Evolutionary conservation across 2,329 filamentous ascomycete species (phyloP).

Genomic region (Nannizziopsis arthrosporioides): DNA sequence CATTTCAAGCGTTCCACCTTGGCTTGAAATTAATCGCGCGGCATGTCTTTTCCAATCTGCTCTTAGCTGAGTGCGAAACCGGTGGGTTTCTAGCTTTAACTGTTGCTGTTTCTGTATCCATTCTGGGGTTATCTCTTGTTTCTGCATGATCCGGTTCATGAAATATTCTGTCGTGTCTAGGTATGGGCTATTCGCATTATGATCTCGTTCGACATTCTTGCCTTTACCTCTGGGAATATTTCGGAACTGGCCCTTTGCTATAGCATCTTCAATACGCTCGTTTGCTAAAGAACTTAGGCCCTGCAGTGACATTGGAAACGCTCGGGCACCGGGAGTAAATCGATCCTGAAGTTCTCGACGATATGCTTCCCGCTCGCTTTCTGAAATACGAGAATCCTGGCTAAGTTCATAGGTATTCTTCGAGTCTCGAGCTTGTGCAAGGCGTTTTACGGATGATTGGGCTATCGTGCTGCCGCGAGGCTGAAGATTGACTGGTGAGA

Average conservation of each 20-base stretch:
- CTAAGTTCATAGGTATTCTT: constrained; percentile 45
- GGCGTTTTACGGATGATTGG: constrained; percentile 36
- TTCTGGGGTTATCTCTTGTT: constrained; percentile 86
- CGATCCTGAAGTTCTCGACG: constrained; percentile 66
- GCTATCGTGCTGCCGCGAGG: constrained; percentile 36
- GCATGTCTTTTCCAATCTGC: constrained; percentile 78
- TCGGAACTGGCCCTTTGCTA: constrained; percentile 78
- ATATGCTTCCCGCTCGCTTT: constrained; percentile 60
- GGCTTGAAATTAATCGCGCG: constrained; percentile 62
- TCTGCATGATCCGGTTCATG: constrained; percentile 97
- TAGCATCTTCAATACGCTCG: constrained; percentile 85
- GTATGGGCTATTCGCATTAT: constrained; percentile 74
- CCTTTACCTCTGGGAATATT: constrained; percentile 70
- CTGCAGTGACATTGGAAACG: constrained; percentile 63
- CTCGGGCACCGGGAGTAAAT: constrained; percentile 60
- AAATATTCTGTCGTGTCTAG: constrained; percentile 95
- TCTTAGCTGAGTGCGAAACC: constrained; percentile 63
- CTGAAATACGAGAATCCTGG: constrained; percentile 48
- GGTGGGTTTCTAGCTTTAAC: constrained; percentile 53
- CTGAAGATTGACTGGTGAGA: constrained; percentile 35
- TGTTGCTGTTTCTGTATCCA: constrained; percentile 99
- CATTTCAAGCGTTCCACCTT: constrained; percentile 60
- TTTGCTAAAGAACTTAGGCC: constrained; percentile 78
- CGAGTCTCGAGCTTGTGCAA: constrained; percentile 49
- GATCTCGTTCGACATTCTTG: constrained; percentile 58